Evolutionary conservation across 768 basidiomycete species (phyloP).

Genomic region (Mycena venus): DNA sequence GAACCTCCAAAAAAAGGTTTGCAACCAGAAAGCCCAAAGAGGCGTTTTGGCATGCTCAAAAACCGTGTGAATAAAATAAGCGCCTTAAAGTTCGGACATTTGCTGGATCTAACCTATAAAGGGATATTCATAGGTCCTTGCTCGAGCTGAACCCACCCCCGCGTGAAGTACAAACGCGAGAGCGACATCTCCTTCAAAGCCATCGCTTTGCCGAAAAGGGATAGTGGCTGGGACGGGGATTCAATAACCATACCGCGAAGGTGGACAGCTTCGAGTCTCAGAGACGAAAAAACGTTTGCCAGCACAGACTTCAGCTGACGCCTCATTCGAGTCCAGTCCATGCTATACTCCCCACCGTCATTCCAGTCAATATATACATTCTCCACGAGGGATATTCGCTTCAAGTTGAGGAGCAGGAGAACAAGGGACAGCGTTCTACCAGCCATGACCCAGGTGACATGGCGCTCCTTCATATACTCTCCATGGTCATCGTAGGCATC

Average conservation of each 20-base stretch:
- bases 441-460: not conserved
- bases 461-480: not conserved
- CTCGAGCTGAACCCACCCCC: not conserved
- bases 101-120: too few relatives aligned
- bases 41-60: too few relatives aligned
- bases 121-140: too few relatives aligned
- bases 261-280: not conserved
- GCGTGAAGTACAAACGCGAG: constrained; percentile 5
- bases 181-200: constrained; percentile 3
- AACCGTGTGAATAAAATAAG: too few relatives aligned
- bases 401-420: constrained; percentile 4
- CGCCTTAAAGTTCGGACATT: too few relatives aligned
- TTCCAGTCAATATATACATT: not conserved
- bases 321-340: constrained; percentile 5
- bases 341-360: not conserved
- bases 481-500: not conserved
- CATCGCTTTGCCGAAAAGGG: constrained; percentile 11
- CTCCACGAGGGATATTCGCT: too few relatives aligned
- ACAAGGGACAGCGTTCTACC: not conserved
- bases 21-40: too few relatives aligned
- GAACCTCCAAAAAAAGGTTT: too few relatives aligned
- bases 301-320: not conserved
- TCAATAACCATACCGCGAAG: constrained; percentile 13
- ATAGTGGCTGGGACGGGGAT: not conserved
- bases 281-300: not conserved